Base-by-base conservation (phyloP, 2,329 filamentous ascomycete genomes). In the Penicillium sp. region DNA sequence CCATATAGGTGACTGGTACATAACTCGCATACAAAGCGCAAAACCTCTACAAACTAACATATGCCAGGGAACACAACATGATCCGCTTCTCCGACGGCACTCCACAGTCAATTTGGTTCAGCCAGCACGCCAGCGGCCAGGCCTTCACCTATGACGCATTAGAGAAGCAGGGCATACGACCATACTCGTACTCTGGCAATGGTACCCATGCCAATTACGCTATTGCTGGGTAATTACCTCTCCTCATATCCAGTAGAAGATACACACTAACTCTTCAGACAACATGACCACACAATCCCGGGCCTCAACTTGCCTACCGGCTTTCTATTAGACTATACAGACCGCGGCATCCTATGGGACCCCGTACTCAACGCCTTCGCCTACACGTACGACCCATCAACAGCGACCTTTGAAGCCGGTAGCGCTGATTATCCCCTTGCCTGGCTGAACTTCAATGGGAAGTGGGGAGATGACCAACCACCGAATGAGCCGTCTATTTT, bases 141-240 rank as follows among this genome's bases (percentile, higher is more conserved):
- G 83, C 83, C 1, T 86, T 86, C 64, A 75, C 72, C 2, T 87
- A 83, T 60, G 56, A 68, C 3, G 72, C 75, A 1, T 71, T 80
- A 1, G 75, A 83, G 53, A 82, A 84, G 59, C 64, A 71, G 39
- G 76, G 75, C 2, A 60, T 70, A 2, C 70, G 82, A 50, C 82
- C 83, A 1, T 67, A 85, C 27, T 71, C 72, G 23, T 87, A 82
- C 64, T 78, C 77, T 1, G 77, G 78, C 0, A 79, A 80, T 42
- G 84, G 83, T 7, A 79, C 77, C 0, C 84, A 87, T 65, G 84
- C 83, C 7, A 81, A 81, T 59, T 87, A 86, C 63, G 81, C 82
- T 15, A 80, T 77, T 6, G 43, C 66, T 10, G 83, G 72, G 72
- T 73, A 54, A 52, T 49, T 4, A 42, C 20, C n/a, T 6, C 13